Percentiles rank a stretch among this genome's conserved stretches.
Evolutionary conservation across 345 rosid genomes (phyloP).

Genomic region (Carallia brachiata): DNA sequence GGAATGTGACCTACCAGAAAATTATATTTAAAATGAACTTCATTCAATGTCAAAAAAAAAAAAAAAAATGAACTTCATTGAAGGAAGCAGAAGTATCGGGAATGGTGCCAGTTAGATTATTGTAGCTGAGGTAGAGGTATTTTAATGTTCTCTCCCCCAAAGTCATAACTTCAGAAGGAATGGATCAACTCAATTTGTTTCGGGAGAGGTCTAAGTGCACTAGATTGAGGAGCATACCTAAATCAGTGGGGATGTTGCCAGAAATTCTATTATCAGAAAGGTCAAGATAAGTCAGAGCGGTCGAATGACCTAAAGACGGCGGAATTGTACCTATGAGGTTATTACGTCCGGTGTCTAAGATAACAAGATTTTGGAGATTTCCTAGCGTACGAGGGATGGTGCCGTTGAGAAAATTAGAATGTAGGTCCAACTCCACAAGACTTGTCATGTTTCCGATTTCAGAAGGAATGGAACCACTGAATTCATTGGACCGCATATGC

Average conservation of each 20-base stretch:
- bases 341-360: too few relatives aligned
- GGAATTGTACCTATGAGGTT: not conserved
- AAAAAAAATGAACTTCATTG: accelerated
- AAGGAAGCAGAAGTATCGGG: not conserved
- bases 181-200: constrained; percentile 3
- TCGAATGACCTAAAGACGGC: accelerated
- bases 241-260: not conserved
- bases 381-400: too few relatives aligned
- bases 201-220: not conserved
- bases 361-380: too few relatives aligned
- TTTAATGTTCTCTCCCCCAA: not conserved
- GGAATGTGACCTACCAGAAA: not conserved
- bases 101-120: not conserved
- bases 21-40: not conserved
- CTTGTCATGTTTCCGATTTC: too few relatives aligned
- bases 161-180: not conserved
- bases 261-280: not conserved
- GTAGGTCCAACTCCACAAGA: too few relatives aligned
- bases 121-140: not conserved
- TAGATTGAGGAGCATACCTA: constrained; percentile 3
- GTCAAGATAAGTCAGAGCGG: not conserved
- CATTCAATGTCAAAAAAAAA: too few relatives aligned
- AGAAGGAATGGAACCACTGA: too few relatives aligned
- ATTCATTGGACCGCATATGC: too few relatives aligned
- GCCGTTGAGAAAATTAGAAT: too few relatives aligned